phyloP scores from a whole-genome alignment of 345 rosid species.

The Sonneratia alba region DNA sequence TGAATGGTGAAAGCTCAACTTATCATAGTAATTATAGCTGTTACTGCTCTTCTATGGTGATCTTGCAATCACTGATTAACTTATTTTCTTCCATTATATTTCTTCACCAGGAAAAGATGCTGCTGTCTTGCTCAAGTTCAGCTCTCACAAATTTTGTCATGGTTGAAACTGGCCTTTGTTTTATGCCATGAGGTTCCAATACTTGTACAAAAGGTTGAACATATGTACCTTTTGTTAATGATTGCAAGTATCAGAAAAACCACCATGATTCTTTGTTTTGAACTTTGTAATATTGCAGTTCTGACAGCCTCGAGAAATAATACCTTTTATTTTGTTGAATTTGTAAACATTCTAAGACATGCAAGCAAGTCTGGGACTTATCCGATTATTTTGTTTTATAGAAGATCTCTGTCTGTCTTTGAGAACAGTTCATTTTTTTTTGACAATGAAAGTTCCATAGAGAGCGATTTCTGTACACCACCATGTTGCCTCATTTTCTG shows the following conservation, averaged over 20 bases:
- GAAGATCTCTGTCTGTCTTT: background rate
- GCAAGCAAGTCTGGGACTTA: background rate
- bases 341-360: background rate
- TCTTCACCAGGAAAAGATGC: slow-evolving; percentile 47
- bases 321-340: background rate
- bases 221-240: background rate
- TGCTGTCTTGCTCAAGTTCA: slow-evolving; percentile 48
- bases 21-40: background rate
- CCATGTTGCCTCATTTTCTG: background rate
- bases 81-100: slow-evolving; percentile 11
- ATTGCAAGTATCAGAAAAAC: background rate
- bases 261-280: background rate
- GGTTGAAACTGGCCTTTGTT: slow-evolving; percentile 72
- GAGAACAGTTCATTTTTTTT: background rate
- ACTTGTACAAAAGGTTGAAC: slow-evolving; percentile 63
- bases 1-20: slow-evolving; percentile 37
- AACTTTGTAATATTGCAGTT: background rate
- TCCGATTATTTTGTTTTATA: background rate
- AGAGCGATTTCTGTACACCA: no score
- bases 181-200: slow-evolving; percentile 68
- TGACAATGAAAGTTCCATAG: no score
- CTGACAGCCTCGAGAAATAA: background rate
- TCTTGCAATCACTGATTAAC: slow-evolving; percentile 3
- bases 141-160: slow-evolving; percentile 41
- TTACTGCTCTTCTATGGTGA: background rate